Percentiles rank a stretch among this genome's conserved stretches.
phyloP scores from a whole-genome alignment of 1,284 basidiomycete species.

The Fomitopsis betulina region DNA sequence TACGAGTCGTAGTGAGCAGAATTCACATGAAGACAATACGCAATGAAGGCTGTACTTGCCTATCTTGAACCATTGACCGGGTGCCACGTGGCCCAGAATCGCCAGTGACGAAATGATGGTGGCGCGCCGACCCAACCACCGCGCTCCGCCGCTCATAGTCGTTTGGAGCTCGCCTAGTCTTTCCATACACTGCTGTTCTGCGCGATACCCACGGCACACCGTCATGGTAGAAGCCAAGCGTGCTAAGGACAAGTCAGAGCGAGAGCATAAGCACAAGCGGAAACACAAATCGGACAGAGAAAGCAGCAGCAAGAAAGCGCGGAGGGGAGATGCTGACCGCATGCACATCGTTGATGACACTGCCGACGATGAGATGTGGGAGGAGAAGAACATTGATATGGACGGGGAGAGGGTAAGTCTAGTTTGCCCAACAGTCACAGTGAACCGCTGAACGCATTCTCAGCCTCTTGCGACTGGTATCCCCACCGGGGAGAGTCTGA shows the following conservation, averaged over 20 bases:
- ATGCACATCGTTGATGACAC: constrained; percentile 64
- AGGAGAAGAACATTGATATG: constrained; percentile 82
- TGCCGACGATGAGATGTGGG: constrained; percentile 71
- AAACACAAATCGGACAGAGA: constrained; percentile 44
- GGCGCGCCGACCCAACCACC: neutral
- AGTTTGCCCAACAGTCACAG: neutral
- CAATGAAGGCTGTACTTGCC: neutral
- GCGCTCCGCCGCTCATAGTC: neutral
- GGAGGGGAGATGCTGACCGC: constrained; percentile 25
- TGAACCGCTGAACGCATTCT: constrained; percentile 6
- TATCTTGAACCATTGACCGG: neutral
- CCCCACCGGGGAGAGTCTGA: constrained; percentile 74
- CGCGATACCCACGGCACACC: neutral
- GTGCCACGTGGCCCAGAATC: neutral
- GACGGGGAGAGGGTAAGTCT: constrained; percentile 63
- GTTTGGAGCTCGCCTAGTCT: neutral
- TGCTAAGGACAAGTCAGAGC: constrained; percentile 32
- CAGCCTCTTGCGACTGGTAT: constrained; percentile 68
- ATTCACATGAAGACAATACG: too few species aligned
- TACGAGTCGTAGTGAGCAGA: too few species aligned
- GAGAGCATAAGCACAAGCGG: constrained; percentile 39
- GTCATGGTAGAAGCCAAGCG: constrained; percentile 20
- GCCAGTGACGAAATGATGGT: neutral
- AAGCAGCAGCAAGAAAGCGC: constrained; percentile 31
- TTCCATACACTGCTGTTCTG: neutral